phyloP scores from a whole-genome alignment of 2,329 filamentous ascomycete species.

The Calonectria pseudoturangicola region DNA sequence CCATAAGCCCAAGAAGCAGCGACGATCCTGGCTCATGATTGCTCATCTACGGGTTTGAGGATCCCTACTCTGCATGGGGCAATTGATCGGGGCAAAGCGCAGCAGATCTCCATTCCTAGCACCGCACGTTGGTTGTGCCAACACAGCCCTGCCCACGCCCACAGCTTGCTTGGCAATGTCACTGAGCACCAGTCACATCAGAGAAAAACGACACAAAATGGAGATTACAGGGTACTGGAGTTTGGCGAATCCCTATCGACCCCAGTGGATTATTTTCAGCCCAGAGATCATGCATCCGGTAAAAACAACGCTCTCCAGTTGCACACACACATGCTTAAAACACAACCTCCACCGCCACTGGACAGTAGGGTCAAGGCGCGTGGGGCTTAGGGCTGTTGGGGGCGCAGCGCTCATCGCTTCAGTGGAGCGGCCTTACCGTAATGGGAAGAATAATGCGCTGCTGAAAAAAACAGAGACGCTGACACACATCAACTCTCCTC shows the following conservation, averaged over 20 bases:
- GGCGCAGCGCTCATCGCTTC: not conserved
- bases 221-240: not conserved
- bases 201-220: not conserved
- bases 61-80: not conserved
- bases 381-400: conserved; percentile 17
- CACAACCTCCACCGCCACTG: not conserved
- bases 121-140: not conserved
- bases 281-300: not conserved
- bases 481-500: not conserved
- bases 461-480: not conserved
- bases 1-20: not conserved
- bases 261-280: not conserved
- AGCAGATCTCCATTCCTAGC: not conserved
- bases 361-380: not conserved
- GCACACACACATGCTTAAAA: conserved; percentile 9
- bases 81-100: not conserved
- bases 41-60: not conserved
- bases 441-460: conserved; percentile 7
- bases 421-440: not conserved
- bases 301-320: not conserved
- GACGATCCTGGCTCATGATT: not conserved
- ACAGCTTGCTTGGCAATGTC: conserved; percentile 9
- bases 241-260: not conserved
- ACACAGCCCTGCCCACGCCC: not conserved
- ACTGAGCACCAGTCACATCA: not conserved